Evolutionary conservation across 306 rosid genomes (phyloP).

Genomic region (Cucumis hystrix): DNA sequence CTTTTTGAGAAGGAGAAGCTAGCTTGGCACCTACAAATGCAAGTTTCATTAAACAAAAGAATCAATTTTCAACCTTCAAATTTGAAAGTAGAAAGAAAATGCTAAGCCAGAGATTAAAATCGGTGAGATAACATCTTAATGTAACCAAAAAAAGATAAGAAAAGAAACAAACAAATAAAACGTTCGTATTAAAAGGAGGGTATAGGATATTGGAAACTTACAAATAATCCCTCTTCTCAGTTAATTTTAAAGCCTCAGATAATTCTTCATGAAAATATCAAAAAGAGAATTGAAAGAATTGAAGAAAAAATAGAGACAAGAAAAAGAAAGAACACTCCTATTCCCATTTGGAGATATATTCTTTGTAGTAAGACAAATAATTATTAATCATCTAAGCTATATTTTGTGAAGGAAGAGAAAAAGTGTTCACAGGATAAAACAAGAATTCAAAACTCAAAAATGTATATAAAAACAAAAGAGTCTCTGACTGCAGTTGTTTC

Average conservation of each 20-base stretch:
- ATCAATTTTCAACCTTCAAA: not conserved
- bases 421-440: not conserved
- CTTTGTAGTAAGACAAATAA: not conserved
- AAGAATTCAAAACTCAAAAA: not conserved
- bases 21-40: slow-evolving; percentile 7
- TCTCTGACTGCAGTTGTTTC: not conserved
- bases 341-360: not conserved
- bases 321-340: not conserved
- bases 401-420: not conserved
- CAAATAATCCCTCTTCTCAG: not conserved
- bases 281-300: not conserved
- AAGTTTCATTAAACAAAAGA: not conserved
- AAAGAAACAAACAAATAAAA: not conserved
- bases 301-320: not conserved
- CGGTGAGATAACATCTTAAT: not conserved
- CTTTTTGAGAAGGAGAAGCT: slow-evolving; percentile 5
- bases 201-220: not conserved
- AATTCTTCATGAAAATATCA: not conserved
- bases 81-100: not conserved
- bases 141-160: not conserved
- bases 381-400: not conserved
- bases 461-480: not conserved
- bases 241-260: not conserved
- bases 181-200: too few relatives aligned
- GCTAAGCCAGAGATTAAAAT: not conserved